Conservation (phyloP, 352 stramenopile genomes). For the Globisporangium orthogonon region DNA sequence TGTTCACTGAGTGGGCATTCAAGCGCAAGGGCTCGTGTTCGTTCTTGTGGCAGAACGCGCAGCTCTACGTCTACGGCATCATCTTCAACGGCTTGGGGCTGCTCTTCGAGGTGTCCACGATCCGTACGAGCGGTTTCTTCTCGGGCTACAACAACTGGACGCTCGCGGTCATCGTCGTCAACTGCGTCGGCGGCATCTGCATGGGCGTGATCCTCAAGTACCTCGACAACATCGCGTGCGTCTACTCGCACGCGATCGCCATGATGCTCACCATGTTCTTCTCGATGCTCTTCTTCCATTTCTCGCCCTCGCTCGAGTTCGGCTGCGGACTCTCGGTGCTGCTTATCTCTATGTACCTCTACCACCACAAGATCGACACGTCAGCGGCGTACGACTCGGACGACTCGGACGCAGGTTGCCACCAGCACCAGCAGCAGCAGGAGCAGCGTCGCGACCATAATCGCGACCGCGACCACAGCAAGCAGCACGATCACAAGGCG, state of each 20-base stretch:
- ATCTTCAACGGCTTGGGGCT: conserved; percentile 72
- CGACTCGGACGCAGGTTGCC: conserved; percentile 7
- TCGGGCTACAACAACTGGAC: conserved; percentile 79
- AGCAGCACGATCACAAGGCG: conserved; percentile 1
- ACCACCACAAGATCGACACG: conserved; percentile 62
- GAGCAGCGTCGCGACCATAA: background rate
- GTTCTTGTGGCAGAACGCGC: conserved; percentile 81
- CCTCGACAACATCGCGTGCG: conserved; percentile 87
- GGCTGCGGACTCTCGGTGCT: conserved; percentile 69
- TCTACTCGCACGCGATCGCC: conserved; percentile 79
- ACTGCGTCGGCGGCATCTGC: conserved; percentile 66
- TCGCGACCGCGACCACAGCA: conserved; percentile 5
- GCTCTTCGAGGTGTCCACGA: conserved; percentile 38
- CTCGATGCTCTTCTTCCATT: conserved; percentile 83
- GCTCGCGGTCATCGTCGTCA: conserved; percentile 63
- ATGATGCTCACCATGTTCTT: conserved; percentile 89
- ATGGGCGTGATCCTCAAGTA: conserved; percentile 84
- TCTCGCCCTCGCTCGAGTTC: conserved; percentile 81
- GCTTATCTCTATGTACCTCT: conserved; percentile 86
- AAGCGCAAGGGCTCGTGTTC: conserved; percentile 68
- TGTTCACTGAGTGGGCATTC: conserved; percentile 83
- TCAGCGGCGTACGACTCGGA: conserved; percentile 3
- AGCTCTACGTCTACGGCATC: conserved; percentile 79
- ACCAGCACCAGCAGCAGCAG: background rate
- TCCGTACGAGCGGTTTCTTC: conserved; percentile 57